Percentiles rank a stretch among this genome's conserved stretches.
Evolutionary conservation across 257 asterid genomes (phyloP).

Genomic region (Galeopsis tetrahit): DNA sequence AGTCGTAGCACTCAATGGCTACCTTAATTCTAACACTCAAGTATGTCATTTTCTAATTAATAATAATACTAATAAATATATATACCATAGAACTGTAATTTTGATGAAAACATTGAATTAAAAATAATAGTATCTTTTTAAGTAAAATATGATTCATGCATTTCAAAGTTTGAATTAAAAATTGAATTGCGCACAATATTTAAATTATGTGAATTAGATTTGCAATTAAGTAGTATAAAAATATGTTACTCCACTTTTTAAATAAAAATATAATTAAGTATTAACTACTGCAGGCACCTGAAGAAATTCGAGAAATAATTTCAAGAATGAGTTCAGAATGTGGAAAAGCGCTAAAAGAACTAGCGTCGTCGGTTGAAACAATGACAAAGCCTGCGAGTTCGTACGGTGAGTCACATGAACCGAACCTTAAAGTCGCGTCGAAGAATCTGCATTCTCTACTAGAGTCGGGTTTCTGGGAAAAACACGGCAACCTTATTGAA

Average conservation of each 20-base stretch:
- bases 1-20: constrained; percentile 58
- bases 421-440: constrained; percentile 49
- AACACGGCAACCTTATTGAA: constrained; percentile 39
- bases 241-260: too few relatives aligned
- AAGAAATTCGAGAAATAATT: constrained; percentile 42
- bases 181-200: too few relatives aligned
- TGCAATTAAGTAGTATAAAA: too few relatives aligned
- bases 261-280: too few relatives aligned
- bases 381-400: constrained; percentile 48
- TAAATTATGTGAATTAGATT: too few relatives aligned
- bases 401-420: constrained; percentile 40
- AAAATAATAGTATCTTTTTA: too few relatives aligned
- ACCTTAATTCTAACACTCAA: constrained; percentile 50
- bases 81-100: too few relatives aligned
- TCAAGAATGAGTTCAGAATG: constrained; percentile 60
- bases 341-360: constrained; percentile 64
- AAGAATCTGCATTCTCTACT: constrained; percentile 51
- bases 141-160: too few relatives aligned
- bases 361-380: constrained; percentile 50
- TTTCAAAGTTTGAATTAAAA: too few relatives aligned
- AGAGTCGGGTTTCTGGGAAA: constrained; percentile 47
- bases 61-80: too few relatives aligned
- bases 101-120: too few relatives aligned
- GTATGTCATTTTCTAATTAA: constrained; percentile 29
- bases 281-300: constrained; percentile 40